Evolutionary conservation across 2,329 filamentous ascomycete species (phyloP).

Genomic region (Cladophialophora bantiana): DNA sequence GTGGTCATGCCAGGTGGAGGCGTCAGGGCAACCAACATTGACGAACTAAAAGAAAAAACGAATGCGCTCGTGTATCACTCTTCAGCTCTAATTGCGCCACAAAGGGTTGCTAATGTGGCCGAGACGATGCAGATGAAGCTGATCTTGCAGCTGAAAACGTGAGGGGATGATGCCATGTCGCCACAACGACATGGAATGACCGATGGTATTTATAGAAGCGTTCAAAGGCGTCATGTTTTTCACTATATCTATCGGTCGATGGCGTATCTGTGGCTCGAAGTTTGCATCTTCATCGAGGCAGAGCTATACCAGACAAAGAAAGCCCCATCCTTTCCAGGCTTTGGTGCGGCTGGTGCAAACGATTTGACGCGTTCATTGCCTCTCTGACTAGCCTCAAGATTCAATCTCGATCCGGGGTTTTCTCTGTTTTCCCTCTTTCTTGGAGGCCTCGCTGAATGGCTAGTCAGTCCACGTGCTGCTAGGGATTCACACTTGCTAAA

Average conservation of each 20-base stretch:
- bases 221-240: too few relatives aligned
- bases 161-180: not conserved
- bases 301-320: not conserved
- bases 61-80: constrained; percentile 23
- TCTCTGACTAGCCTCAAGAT: not conserved
- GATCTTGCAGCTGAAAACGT: not conserved
- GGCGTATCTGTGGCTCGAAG: not conserved
- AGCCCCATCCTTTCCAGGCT: not conserved
- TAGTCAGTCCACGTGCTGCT: not conserved
- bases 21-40: constrained; percentile 55
- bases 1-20: constrained; percentile 60
- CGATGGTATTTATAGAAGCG: not conserved
- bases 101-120: constrained; percentile 10
- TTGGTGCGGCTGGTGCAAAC: not conserved
- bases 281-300: not conserved
- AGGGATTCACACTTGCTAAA: not conserved
- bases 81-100: constrained; percentile 19
- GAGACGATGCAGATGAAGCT: constrained; percentile 10
- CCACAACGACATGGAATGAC: not conserved
- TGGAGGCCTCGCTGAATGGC: not conserved
- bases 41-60: constrained; percentile 6
- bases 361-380: not conserved
- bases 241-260: too few relatives aligned
- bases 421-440: not conserved
- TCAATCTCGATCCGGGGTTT: not conserved